A percentile compares a stretch with the other conserved stretches of the same genome.
Conservation (phyloP, 164 flowering plant genomes). For the Euptelea pleiosperma region DNA sequence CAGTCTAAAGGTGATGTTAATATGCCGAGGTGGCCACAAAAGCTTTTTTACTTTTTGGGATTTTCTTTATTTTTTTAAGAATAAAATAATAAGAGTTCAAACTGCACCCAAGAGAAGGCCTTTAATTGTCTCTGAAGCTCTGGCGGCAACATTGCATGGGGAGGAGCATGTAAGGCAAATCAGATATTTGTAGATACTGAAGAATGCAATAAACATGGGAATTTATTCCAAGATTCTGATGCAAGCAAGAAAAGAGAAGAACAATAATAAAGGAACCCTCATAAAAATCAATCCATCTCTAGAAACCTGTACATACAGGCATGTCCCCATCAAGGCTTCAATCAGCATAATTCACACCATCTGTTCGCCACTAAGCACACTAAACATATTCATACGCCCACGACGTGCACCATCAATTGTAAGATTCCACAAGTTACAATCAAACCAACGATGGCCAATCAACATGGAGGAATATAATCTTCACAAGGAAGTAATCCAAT, state of each 20-base stretch:
- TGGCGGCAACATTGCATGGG: slow-evolving; percentile 9
- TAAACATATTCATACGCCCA: slow-evolving; percentile 28
- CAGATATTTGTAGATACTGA: slow-evolving; percentile 33
- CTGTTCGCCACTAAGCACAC: slow-evolving; percentile 43
- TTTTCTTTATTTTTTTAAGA: slow-evolving; percentile 1
- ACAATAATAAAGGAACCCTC: slow-evolving; percentile 22
- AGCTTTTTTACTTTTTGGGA: background rate
- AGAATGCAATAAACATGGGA: slow-evolving; percentile 41
- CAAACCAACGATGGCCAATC: slow-evolving; percentile 27
- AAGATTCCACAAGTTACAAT: slow-evolving; percentile 42
- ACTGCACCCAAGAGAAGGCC: background rate
- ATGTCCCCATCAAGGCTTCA: slow-evolving; percentile 44
- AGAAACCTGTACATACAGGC: slow-evolving; percentile 18
- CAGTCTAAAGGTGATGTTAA: background rate
- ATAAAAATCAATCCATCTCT: slow-evolving; percentile 28
- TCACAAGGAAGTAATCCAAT: slow-evolving; percentile 35
- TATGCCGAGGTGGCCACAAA: background rate
- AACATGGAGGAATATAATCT: slow-evolving; percentile 18
- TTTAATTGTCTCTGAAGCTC: background rate
- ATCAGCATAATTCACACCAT: slow-evolving; percentile 40
- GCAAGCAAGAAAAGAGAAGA: slow-evolving; percentile 17
- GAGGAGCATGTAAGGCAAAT: slow-evolving; percentile 28
- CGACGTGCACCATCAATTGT: slow-evolving; percentile 24
- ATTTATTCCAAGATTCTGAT: slow-evolving; percentile 51
- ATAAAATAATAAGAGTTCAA: background rate